A percentile compares a stretch with the other conserved stretches of the same genome.
These are phyloP conservation scores for Pestalotiopsis sp. DNA, from an alignment of 2,329 filamentous ascomycete genomes.

Conservation along the genomic window DNA sequence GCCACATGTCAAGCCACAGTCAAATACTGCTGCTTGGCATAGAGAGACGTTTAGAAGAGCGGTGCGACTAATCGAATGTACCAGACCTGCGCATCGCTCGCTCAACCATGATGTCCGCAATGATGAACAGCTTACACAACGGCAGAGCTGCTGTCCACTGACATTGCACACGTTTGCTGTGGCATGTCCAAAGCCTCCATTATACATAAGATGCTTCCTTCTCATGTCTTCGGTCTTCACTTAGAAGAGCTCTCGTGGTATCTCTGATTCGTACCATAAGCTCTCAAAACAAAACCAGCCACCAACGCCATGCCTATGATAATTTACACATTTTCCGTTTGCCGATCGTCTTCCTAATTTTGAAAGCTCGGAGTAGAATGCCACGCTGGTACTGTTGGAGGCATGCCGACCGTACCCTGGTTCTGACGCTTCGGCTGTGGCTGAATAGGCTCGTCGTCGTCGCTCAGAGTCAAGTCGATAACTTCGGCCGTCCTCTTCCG, in stretches of 20 bases:
- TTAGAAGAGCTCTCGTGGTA: constrained; percentile 8
- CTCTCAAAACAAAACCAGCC: constrained; percentile 8
- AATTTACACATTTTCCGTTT: background rate
- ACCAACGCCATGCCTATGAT: constrained; percentile 10
- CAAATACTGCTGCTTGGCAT: background rate
- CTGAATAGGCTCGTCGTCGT: constrained; percentile 44
- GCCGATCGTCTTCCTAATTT: background rate
- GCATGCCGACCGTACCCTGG: background rate
- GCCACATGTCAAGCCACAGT: background rate
- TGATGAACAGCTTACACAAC: too few species aligned
- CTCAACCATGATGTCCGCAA: background rate
- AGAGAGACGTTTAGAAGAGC: background rate
- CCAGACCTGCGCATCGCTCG: background rate
- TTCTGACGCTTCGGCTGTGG: constrained; percentile 48
- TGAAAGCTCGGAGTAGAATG: background rate
- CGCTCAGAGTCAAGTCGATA: constrained; percentile 58
- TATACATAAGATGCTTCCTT: background rate
- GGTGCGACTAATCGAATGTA: background rate
- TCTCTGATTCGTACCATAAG: background rate
- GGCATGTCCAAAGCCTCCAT: background rate
- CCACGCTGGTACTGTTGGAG: background rate
- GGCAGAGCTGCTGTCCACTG: too few species aligned
- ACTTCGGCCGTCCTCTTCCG: constrained; percentile 42
- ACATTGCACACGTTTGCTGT: background rate
- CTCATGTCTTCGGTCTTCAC: background rate